These are phyloP conservation scores for Trametes sanguinea DNA, from an alignment of 768 basidiomycete genomes.

Conservation along the genomic window DNA sequence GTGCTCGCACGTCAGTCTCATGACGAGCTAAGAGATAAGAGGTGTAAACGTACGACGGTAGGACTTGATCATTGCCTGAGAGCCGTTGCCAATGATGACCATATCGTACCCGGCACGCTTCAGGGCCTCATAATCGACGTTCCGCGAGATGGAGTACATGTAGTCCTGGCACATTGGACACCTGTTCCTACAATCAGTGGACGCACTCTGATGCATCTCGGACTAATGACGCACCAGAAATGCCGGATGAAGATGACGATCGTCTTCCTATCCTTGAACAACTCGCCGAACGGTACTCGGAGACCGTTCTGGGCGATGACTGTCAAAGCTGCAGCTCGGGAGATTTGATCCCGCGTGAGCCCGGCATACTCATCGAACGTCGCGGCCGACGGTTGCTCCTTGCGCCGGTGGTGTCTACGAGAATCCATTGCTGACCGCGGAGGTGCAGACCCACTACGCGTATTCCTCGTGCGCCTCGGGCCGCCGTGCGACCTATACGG, in stretches of 20 bases:
- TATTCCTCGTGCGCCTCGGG: background rate
- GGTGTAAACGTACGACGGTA: conserved; percentile 55
- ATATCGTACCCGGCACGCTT: conserved; percentile 55
- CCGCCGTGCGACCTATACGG: conserved; percentile 4
- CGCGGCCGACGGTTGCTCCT: conserved; percentile 5
- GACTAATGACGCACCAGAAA: conserved; percentile 56
- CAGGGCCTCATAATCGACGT: conserved; percentile 50
- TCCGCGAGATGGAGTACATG: conserved; percentile 62
- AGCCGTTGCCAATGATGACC: conserved; percentile 79
- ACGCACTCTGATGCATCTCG: background rate
- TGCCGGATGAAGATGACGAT: conserved; percentile 86
- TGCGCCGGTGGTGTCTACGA: background rate
- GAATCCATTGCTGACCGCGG: background rate
- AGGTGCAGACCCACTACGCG: conserved; percentile 3
- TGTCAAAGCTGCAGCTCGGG: conserved; percentile 58
- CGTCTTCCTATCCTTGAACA: conserved; percentile 59
- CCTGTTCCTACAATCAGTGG: conserved; percentile 34
- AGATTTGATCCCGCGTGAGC: conserved; percentile 59
- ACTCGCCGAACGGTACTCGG: conserved; percentile 64
- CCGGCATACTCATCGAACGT: conserved; percentile 47
- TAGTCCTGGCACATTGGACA: conserved; percentile 90
- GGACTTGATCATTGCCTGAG: conserved; percentile 72
- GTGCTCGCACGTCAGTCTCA: background rate
- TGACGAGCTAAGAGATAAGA: background rate
- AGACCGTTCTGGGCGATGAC: conserved; percentile 71